phyloP scores from a whole-genome alignment of 306 rosid species.

The Carpinus fangiana region DNA sequence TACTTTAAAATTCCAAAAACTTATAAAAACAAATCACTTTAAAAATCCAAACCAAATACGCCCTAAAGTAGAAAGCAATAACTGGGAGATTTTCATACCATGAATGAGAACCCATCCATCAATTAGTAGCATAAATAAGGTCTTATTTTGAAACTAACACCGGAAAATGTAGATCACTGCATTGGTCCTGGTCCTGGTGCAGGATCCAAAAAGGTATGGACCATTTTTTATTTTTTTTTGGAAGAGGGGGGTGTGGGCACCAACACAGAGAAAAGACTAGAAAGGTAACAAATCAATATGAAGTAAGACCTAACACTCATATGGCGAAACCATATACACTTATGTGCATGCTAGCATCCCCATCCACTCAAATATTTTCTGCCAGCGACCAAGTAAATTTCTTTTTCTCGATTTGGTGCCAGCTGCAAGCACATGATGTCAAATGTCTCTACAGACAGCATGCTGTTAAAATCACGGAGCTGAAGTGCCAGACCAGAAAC shows the following conservation, averaged over 20 bases:
- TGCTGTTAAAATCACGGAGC: slow-evolving; percentile 18
- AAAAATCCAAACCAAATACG: neutral
- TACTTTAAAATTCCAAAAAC: neutral
- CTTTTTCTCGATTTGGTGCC: neutral
- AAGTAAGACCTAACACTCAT: neutral
- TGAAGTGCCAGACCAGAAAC: slow-evolving; percentile 35
- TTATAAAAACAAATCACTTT: neutral
- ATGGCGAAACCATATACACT: neutral
- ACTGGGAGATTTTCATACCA: neutral
- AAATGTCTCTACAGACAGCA: slow-evolving; percentile 11
- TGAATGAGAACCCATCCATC: neutral
- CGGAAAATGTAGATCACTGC: neutral
- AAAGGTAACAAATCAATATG: neutral
- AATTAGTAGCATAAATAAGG: neutral
- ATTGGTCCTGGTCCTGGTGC: neutral
- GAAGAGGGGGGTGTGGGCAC: neutral
- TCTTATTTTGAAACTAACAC: neutral
- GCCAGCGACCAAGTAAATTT: neutral
- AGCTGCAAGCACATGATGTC: slow-evolving; percentile 13
- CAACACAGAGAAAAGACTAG: neutral
- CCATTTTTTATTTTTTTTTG: neutral
- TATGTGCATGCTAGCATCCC: neutral
- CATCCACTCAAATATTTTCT: neutral
- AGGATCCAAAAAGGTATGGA: neutral
- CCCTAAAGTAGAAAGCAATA: neutral